Base-by-base conservation (phyloP, 345 rosid species). In the Microcos paniculata region DNA sequence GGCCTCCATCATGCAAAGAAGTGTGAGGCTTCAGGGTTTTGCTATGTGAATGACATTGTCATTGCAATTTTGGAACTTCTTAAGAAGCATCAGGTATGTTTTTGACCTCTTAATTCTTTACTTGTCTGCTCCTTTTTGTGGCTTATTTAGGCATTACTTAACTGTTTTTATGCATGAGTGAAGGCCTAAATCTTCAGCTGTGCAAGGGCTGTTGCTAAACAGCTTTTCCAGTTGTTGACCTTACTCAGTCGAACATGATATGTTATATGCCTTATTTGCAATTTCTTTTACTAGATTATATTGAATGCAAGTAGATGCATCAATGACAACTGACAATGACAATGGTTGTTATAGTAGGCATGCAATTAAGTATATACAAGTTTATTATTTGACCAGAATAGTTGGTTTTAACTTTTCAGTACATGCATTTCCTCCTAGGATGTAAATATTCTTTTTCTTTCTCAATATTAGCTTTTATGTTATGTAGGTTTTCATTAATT, bases 1-100 rank as follows among this genome's bases (percentile, higher is more conserved):
- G 93, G 92, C 49, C 86, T 91, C 55, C 92, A 89, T 77, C 96
- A 89, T 80, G 91, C 93, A 62, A 89, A 89, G 85, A 91, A 87
- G 77, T 87, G 88, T 61, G 90, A 84, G 67, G 86, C 86, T 72
- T 82, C 82, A 21, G 90, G 85, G 15, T 82, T 87, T 56, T 91
- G 93, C 80, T 88, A 91, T 62, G 90, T 91, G 53, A 91, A 88
- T 78, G 93, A 91, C 78, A 89, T 91, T 75, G 92, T 91, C 67
- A 85, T 89, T 42, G 93, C 88, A 21, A 88, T 91, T 76, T 82
- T 91, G 53, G 93, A 91, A 82, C 93, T 89, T 57, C 92, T 91
- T 79, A 91, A 91, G 77, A 82, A 76, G 77, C 90, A 88, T 46
- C 91, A 90, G 94, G 94, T 88, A 76, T 80, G 82, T 68, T 65